Conservation (phyloP, 805 yeast genomes). For the Barnettozyma pratensis region DNA sequence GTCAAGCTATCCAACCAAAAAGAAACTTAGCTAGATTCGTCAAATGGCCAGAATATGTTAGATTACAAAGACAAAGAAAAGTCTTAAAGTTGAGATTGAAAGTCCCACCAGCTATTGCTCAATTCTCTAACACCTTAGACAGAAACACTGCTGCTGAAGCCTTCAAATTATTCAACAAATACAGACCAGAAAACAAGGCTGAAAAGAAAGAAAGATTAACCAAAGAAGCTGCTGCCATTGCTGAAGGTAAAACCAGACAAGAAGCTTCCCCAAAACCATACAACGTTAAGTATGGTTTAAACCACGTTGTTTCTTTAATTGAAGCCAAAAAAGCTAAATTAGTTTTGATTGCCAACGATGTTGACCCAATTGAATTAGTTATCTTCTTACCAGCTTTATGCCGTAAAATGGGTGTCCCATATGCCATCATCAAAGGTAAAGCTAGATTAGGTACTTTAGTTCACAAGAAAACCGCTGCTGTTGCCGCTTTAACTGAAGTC, state of each 20-base stretch:
- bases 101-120: slow-evolving; percentile 98
- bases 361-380: slow-evolving; percentile 98
- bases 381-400: slow-evolving; percentile 97
- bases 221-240: slow-evolving; percentile 98
- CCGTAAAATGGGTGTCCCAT: slow-evolving; percentile 99
- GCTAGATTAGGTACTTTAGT: slow-evolving; percentile 97
- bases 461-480: slow-evolving; percentile 96
- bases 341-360: slow-evolving; percentile 97
- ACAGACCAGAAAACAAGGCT: slow-evolving; percentile 96
- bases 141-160: slow-evolving; percentile 98
- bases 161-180: slow-evolving; percentile 96
- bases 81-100: slow-evolving; percentile 91
- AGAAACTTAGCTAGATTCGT: slow-evolving; percentile 95
- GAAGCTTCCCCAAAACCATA: slow-evolving; percentile 96
- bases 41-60: slow-evolving; percentile 98
- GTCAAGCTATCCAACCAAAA: slow-evolving; percentile 93
- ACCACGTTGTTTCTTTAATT: slow-evolving; percentile 95
- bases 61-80: slow-evolving; percentile 99
- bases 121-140: slow-evolving; percentile 94
- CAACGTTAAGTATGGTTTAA: slow-evolving; percentile 96
- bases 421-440: slow-evolving; percentile 97
- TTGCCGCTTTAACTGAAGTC: slow-evolving; percentile 96
- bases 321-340: slow-evolving; percentile 99
- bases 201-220: slow-evolving; percentile 99
- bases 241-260: slow-evolving; percentile 95